Percentiles rank a stretch among this genome's conserved stretches.
Conservation (phyloP, 495 filamentous ascomycete genomes). For the Daldinia grandis region DNA sequence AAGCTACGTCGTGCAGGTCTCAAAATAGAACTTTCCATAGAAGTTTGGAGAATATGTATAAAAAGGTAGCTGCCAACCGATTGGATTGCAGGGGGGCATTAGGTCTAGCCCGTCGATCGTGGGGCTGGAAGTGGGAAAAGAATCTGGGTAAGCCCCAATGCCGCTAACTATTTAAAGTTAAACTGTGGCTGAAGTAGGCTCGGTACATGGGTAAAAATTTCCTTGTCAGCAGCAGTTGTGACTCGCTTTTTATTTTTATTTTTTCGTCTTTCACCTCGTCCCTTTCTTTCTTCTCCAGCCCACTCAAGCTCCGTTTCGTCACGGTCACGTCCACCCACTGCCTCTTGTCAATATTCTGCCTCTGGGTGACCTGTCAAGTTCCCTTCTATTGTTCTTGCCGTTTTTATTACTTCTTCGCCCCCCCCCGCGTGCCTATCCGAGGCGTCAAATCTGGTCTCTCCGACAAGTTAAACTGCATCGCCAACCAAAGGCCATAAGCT, state of each 20-base stretch:
- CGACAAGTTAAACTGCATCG: conserved; percentile 16
- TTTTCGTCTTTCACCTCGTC: conserved; percentile 41
- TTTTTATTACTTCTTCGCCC: conserved; percentile 41
- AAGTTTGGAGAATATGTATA: background rate
- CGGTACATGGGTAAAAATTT: conserved; percentile 25
- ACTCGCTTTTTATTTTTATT: conserved; percentile 24
- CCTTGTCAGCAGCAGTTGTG: conserved; percentile 29
- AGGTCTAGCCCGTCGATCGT: background rate
- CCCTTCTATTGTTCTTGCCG: conserved; percentile 51
- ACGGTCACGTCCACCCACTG: conserved; percentile 48
- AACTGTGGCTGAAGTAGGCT: conserved; percentile 23
- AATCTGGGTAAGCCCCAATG: background rate
- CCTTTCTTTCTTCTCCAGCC: conserved; percentile 44
- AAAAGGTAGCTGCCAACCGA: background rate
- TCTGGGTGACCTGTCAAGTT: conserved; percentile 50
- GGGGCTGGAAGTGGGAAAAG: background rate
- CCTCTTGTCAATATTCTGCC: conserved; percentile 47
- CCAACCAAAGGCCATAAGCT: conserved; percentile 12
- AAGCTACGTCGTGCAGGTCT: background rate
- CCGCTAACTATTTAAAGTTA: background rate
- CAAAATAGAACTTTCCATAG: no score
- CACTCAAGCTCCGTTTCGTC: conserved; percentile 48
- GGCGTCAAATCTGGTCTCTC: conserved; percentile 5
- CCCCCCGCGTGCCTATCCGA: conserved; percentile 25
- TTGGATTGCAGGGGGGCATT: background rate